Evolutionary conservation across 352 stramenopile genomes (phyloP).

Genomic region (Phytophthora cajani): DNA sequence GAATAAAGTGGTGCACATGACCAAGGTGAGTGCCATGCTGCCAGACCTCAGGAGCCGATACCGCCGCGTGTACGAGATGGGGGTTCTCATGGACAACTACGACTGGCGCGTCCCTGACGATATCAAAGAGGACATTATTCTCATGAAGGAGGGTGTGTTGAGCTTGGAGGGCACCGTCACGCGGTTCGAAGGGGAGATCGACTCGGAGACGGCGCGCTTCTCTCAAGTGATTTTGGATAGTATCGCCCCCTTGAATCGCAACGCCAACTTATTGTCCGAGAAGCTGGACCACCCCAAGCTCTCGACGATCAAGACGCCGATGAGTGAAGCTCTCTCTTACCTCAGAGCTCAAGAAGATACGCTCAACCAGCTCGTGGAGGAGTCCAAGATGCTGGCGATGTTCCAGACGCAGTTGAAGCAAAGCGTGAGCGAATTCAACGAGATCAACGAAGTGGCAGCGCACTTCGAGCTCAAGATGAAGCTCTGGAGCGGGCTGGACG

Average conservation of each 20-base stretch:
- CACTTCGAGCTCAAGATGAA: constrained; percentile 92
- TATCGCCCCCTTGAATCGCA: constrained; percentile 77
- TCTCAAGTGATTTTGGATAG: constrained; percentile 91
- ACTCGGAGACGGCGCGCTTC: constrained; percentile 93
- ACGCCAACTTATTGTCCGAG: constrained; percentile 75
- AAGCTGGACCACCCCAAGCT: constrained; percentile 87
- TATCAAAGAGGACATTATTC: constrained; percentile 93
- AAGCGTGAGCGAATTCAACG: constrained; percentile 87
- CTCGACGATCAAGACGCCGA: constrained; percentile 74
- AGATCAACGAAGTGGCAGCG: constrained; percentile 86
- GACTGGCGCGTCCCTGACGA: constrained; percentile 92
- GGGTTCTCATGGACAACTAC: constrained; percentile 92
- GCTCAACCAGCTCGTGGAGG: constrained; percentile 76
- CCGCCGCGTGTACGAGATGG: constrained; percentile 86
- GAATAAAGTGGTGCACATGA: constrained; percentile 91
- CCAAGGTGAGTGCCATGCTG: constrained; percentile 64
- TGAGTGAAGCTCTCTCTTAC: constrained; percentile 79
- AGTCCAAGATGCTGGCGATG: constrained; percentile 86
- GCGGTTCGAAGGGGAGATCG: constrained; percentile 90
- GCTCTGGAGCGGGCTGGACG: constrained; percentile 87
- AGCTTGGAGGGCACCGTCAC: constrained; percentile 90
- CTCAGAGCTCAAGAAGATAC: constrained; percentile 74
- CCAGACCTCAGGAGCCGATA: constrained; percentile 77
- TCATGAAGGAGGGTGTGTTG: constrained; percentile 94
- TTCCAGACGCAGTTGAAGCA: constrained; percentile 92